phyloP scores from a whole-genome alignment of 305 asterid species.

The Solanum hybrid region DNA sequence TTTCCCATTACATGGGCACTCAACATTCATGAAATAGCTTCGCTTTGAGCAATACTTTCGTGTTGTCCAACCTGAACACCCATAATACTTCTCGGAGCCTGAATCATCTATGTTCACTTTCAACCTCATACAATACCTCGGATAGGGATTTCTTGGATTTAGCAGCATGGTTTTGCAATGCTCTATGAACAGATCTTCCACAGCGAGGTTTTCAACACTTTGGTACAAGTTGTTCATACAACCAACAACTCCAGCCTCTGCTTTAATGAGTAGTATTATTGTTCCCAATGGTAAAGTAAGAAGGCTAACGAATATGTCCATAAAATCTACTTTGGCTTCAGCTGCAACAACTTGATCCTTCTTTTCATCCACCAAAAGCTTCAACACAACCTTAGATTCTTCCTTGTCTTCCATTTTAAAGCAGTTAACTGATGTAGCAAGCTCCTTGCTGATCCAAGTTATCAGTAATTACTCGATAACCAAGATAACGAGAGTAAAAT shows the following conservation, averaged over 20 bases:
- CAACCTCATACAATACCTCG: not conserved
- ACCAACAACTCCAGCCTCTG: not conserved
- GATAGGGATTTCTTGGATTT: constrained; percentile 6
- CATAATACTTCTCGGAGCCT: not conserved
- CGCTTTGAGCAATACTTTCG: not conserved
- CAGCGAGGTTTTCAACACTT: constrained; percentile 4
- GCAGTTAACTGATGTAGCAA: not conserved
- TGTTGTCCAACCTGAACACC: not conserved
- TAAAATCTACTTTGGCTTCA: constrained; percentile 9
- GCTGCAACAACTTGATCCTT: constrained; percentile 2
- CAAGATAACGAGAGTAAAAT: not conserved
- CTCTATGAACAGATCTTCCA: not conserved
- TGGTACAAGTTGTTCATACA: not conserved
- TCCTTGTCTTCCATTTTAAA: not conserved
- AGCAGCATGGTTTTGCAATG: constrained; percentile 2
- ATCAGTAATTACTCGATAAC: not conserved
- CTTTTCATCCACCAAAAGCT: constrained; percentile 4
- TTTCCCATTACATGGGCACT: not conserved
- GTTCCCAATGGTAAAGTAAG: constrained; percentile 7
- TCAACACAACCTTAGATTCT: not conserved
- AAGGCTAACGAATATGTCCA: constrained; percentile 5
- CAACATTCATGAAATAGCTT: not conserved
- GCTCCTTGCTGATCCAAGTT: not conserved
- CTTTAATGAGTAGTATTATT: not conserved
- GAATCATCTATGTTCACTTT: constrained; percentile 7